A percentile compares a stretch with the other conserved stretches of the same genome.
phyloP scores from a whole-genome alignment of 345 rosid genomes.

The Durio zibethinus region DNA sequence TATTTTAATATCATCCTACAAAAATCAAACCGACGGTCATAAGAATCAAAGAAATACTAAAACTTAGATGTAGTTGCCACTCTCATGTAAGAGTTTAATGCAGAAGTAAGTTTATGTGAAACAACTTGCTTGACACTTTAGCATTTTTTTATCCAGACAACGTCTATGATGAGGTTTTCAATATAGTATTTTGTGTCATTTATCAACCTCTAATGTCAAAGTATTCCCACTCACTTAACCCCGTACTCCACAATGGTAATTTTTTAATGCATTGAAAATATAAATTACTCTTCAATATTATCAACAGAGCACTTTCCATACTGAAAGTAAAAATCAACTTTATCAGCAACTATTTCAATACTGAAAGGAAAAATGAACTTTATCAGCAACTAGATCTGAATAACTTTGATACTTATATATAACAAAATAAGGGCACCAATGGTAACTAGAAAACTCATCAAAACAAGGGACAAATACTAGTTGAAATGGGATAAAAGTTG shows the following conservation, averaged over 20 bases:
- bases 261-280: neutral
- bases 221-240: neutral
- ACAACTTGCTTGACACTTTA: neutral
- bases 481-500: neutral
- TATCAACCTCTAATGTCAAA: neutral
- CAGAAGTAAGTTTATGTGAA: neutral
- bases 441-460: neutral
- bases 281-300: neutral
- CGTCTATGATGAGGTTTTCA: neutral
- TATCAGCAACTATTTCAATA: neutral
- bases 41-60: conserved; percentile 6
- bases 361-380: neutral
- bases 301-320: neutral
- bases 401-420: neutral
- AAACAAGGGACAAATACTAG: neutral
- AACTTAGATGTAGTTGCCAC: neutral
- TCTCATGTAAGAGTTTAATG: neutral
- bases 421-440: neutral
- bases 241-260: neutral
- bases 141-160: neutral
- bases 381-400: neutral
- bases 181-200: neutral
- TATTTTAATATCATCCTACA: conserved; percentile 93
- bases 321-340: neutral
- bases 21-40: conserved; percentile 12